Evolutionary conservation across 2,329 filamentous ascomycete genomes (phyloP), one percentile per base, ranked within the genome.

Genomic region (Beauveria scarabaeidicola): DNA sequence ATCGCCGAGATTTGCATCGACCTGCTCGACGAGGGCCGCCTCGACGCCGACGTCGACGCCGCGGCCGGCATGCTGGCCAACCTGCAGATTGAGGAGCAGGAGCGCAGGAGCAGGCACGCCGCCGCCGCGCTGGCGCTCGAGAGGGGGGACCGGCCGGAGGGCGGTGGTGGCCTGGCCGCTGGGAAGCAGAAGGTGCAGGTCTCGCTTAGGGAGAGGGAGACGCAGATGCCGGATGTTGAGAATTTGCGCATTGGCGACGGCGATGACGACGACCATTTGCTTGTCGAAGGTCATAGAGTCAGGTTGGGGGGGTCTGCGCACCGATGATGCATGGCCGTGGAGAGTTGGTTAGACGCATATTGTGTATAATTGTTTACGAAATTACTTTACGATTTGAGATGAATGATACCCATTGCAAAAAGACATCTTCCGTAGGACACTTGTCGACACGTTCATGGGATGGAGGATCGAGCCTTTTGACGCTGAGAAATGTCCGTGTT

Each of bases 11-110:
- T 82, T 44, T 70, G 77, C 47, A 82, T 91, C 63, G 80, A 87
- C 40, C 68, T 91, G 40, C 72, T 88, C 1, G 85, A 90, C 58
- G 90, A 95, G 70, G 82, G 82, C 52, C 80, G 78, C 67, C 73
- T 77, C 11, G 40, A 57, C 50, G 36, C 3, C 48, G 75, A 81
- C 63, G 77, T 68, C 8, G 71, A 75, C 27, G 52, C 68, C 61
- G 61, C 71, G 64, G 72, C 74, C 69, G 68, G 10, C 70, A 76
- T 36, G 57, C 63, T 79, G 23, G 73, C 72, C 1, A 70, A 74
- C 29, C 62, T 81, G 47, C 75, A 75, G 64, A 67, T 83, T 7
- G 73, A 78, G 43, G 75, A 78, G 43, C 71, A 77, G 60, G 71
- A 73, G 21, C 73, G 74, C 36, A 69, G 70, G 15, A 72, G 72